Base-by-base conservation (phyloP, 208 protist species). In the Blastocrithidia nonstop region DNA sequence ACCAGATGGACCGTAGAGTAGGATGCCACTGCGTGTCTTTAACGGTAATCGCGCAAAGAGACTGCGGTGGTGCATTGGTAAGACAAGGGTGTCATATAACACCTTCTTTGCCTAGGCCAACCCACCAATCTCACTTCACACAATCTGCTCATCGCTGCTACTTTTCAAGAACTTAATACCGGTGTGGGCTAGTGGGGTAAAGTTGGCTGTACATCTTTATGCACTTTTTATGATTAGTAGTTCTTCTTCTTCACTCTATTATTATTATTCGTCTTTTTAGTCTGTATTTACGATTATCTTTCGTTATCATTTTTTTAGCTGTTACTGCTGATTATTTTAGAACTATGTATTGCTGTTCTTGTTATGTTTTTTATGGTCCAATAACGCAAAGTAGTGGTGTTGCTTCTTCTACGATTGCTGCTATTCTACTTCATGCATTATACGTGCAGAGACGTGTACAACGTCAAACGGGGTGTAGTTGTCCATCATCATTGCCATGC, bases 71-170 rank as follows among this genome's bases (percentile, higher is more conserved):
- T 88, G 69, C 46, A 95, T 84, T n/a, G 93, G 95, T 17, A 97
- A 65, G 33, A 96, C 79, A 26, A 98, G 79, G 17, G 91, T 95
- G 57, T 97, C 92, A 55, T 93, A 78, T 22, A 98, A 74, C 27
- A 87, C 75, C 55, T 84, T 77, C 64, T 97, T 97, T n/a, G 90
- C 93, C 41, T 83, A 69, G 15, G 45, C 64, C 22, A 97, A 64
- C 6, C 95, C 95, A 19, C 90, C 92, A 45, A 97, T 87, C 57
- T 65, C 72, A 32, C 79, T 67, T 67, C 79, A 87, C 31, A 74
- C 69, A 13, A 69, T 72, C 27, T 76, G 59, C 25, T n/a, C 5
- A 41, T 6, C 36, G 36, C 5, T 20, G 9, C 16, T 21, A 23
- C 33, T 26, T 21, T 17, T 68, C 8, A 88, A 59, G 56, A 92